Conservation (phyloP, 257 asterid genomes). For the Penstemon davidsonii region DNA sequence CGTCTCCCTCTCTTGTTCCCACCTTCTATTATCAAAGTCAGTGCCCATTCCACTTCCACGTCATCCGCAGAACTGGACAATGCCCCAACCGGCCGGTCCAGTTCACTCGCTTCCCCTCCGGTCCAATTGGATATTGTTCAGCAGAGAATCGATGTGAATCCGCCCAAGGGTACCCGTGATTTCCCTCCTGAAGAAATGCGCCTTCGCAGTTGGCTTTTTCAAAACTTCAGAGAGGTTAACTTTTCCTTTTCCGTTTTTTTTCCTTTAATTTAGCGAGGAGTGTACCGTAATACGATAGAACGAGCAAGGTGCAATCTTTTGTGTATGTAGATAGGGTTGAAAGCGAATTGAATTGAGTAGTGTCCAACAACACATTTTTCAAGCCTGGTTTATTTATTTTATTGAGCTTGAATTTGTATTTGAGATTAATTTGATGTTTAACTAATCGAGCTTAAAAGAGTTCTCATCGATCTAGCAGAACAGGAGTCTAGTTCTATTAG, state of each 20-base stretch:
- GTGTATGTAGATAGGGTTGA: neutral
- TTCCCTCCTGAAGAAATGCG: constrained; percentile 98
- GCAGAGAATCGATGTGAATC: constrained; percentile 85
- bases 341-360: too few relatives aligned
- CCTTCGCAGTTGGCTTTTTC: constrained; percentile 89
- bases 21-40: constrained; percentile 29
- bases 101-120: constrained; percentile 65
- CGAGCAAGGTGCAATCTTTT: neutral
- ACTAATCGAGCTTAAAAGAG: too few relatives aligned
- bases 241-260: neutral
- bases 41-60: constrained; percentile 39
- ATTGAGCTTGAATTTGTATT: too few relatives aligned
- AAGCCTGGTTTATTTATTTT: too few relatives aligned
- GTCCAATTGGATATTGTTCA: constrained; percentile 29
- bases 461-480: too few relatives aligned
- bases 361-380: too few relatives aligned
- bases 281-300: neutral
- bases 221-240: constrained; percentile 75
- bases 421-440: too few relatives aligned
- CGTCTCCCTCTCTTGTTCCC: constrained; percentile 29
- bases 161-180: constrained; percentile 96
- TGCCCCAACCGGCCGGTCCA: constrained; percentile 57
- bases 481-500: too few relatives aligned
- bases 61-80: constrained; percentile 43
- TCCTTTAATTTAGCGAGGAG: neutral